Evolutionary conservation across 208 protist species (phyloP).

Genomic region (Trypanosoma caninum): DNA sequence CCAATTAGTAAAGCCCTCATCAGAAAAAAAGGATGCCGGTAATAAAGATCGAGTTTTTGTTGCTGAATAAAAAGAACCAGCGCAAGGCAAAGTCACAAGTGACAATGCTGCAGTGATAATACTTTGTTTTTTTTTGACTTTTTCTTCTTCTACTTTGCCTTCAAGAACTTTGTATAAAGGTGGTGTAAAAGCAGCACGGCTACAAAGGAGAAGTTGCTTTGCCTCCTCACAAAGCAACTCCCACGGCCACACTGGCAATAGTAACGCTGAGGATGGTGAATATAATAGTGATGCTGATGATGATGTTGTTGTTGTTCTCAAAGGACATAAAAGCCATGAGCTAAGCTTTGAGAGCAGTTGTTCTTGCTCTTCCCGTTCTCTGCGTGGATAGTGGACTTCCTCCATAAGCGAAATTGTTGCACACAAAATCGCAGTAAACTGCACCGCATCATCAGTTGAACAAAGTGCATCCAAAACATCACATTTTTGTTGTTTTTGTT

Average conservation of each 20-base stretch:
- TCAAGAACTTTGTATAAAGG: not conserved
- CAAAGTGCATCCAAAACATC: slow-evolving; percentile 5
- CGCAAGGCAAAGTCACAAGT: slow-evolving; percentile 4
- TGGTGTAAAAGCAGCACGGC: not conserved
- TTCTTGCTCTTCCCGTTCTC: not conserved
- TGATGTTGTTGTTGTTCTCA: not conserved
- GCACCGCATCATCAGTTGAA: not conserved
- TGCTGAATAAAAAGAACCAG: not conserved
- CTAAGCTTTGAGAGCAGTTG: not conserved
- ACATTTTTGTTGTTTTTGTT: not conserved
- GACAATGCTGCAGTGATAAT: not conserved
- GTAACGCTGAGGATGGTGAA: not conserved
- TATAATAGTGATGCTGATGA: not conserved
- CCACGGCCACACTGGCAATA: not conserved
- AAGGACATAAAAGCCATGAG: slow-evolving; percentile 5
- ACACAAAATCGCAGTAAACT: slow-evolving; percentile 8
- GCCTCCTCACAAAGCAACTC: not conserved
- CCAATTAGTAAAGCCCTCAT: not conserved
- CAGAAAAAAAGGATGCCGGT: not conserved
- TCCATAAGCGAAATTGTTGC: not conserved
- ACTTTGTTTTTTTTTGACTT: not conserved
- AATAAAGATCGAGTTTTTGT: not conserved
- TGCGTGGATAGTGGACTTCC: not conserved
- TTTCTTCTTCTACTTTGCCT: not conserved
- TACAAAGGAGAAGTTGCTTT: not conserved